These are phyloP conservation scores for Scedosporium aurantiacum DNA, from an alignment of 2,329 filamentous ascomycete genomes.

Conservation along the genomic window DNA sequence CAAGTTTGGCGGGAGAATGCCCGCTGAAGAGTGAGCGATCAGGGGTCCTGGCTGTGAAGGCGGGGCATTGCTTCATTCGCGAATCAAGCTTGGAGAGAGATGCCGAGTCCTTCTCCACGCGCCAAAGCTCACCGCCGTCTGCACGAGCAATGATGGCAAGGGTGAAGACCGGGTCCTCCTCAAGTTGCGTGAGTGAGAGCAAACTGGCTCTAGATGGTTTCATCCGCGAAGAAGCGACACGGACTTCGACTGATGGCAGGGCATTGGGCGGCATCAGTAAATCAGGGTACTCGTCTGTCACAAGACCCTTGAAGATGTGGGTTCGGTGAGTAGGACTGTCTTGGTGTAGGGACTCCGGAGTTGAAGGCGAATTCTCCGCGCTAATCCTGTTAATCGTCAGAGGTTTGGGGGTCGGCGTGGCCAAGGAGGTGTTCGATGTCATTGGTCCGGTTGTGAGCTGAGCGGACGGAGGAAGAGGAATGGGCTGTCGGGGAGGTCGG, in stretches of 20 bases:
- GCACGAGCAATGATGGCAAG: constrained; percentile 73
- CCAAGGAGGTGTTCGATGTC: background rate
- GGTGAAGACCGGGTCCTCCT: constrained; percentile 91
- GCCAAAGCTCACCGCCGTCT: constrained; percentile 73
- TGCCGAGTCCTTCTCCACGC: constrained; percentile 80
- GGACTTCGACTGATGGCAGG: constrained; percentile 72
- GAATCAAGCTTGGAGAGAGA: constrained; percentile 76
- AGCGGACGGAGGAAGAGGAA: constrained; percentile 60
- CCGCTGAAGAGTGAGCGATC: constrained; percentile 82
- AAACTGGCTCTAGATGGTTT: constrained; percentile 82
- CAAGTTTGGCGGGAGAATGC: constrained; percentile 86
- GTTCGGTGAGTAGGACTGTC: constrained; percentile 32
- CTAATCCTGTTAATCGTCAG: constrained; percentile 25
- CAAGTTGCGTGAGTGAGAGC: constrained; percentile 64
- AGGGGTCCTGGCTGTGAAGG: constrained; percentile 65
- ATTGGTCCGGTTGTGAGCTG: constrained; percentile 28
- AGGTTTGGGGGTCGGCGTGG: constrained; percentile 21
- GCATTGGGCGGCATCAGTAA: constrained; percentile 81
- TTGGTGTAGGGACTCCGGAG: constrained; percentile 17
- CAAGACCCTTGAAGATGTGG: constrained; percentile 62
- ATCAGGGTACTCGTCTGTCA: constrained; percentile 78
- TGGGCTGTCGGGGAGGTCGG: constrained; percentile 60
- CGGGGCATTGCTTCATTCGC: constrained; percentile 61
- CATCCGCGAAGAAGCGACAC: constrained; percentile 88
- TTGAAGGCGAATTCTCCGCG: constrained; percentile 6